Evolutionary conservation across 768 basidiomycete species (phyloP).

Genomic region (Tylopilus sp.): DNA sequence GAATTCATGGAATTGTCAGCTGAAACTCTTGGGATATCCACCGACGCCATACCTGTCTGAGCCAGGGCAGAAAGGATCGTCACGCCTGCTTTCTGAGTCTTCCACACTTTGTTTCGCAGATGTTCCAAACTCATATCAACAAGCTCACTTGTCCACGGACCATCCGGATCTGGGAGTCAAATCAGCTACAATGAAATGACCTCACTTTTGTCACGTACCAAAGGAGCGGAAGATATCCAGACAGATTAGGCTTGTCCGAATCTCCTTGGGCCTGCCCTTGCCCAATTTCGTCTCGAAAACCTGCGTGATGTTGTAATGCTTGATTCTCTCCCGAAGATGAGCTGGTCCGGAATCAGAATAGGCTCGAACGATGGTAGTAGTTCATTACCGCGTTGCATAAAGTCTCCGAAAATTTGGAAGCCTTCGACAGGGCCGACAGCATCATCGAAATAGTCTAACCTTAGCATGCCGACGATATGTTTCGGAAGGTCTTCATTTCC

Average conservation of each 20-base stretch:
- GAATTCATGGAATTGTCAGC: neutral
- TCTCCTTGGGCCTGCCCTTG: conserved; percentile 11
- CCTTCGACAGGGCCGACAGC: conserved; percentile 22
- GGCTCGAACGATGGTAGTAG: neutral
- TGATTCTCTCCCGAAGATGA: conserved; percentile 13
- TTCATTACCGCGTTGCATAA: conserved; percentile 20
- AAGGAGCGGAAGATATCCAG: conserved; percentile 22
- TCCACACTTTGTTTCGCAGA: conserved; percentile 7
- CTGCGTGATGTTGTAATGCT: conserved; percentile 12
- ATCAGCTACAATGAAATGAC: neutral
- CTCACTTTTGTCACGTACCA: conserved; percentile 3
- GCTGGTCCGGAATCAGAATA: conserved; percentile 2
- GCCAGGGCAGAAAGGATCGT: conserved; percentile 22
- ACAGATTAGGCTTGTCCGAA: conserved; percentile 20
- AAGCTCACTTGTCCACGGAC: conserved; percentile 13
- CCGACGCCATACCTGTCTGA: conserved; percentile 13
- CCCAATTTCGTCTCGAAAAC: conserved; percentile 16
- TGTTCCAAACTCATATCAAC: conserved; percentile 9
- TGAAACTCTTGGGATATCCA: neutral
- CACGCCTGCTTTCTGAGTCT: conserved; percentile 22
- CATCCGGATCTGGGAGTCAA: neutral
- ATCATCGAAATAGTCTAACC: conserved; percentile 24
- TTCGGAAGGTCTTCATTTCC: conserved; percentile 8
- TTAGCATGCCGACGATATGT: conserved; percentile 23
- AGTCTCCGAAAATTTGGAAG: conserved; percentile 22